Base-by-base conservation (phyloP, 768 basidiomycete genomes). In the Lyophyllum atratum region DNA sequence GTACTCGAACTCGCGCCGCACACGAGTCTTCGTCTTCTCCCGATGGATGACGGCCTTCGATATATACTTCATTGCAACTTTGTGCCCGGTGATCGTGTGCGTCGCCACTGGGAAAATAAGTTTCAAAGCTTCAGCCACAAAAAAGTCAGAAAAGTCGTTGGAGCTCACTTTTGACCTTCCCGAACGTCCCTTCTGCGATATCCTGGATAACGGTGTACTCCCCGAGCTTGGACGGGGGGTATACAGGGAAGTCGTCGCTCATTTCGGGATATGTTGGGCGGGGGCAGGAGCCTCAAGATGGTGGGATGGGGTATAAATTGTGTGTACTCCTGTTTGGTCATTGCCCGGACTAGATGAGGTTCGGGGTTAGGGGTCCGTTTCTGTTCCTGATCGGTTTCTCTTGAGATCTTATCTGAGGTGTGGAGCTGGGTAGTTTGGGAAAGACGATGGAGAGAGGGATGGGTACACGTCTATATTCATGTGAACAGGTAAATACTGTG, bases 61-160 rank as follows among this genome's bases (percentile, higher is more conserved):
- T 59, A 98, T 93, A 68, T 90, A 94, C 78, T 99, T 98, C 91
- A 99, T 93, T 11, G 97, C 96, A 51, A 99, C 96, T 66, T 87
- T 86, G 67, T 97, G 93, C 3, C 95, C 93, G 1, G 97, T 98
- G 66, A 98, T 84, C 54, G 90, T 90, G 73, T 99, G 96, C 11
- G 84, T 85, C 40, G 95, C 96, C 85, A 95, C 95, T 98, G 61
- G 29, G 55, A 54, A 34, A 54, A 54, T 44, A 56, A 55, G 63
- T 52, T 51, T 31, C 55, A 29, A 58, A 49, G 25, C 37, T 64
- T 55, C 60, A 43, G 6, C 55, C 55, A 34, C 47, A 43, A 29
- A 29, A 28, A 17, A 8, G 17, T 9, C 22, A 37, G 52, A 50
- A 52, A 47, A 42, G 24, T 26, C 17, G 12, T 12, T n/a, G 15